Evolutionary conservation across 352 stramenopile genomes (phyloP).

Genomic region (Pythium diclinum): DNA sequence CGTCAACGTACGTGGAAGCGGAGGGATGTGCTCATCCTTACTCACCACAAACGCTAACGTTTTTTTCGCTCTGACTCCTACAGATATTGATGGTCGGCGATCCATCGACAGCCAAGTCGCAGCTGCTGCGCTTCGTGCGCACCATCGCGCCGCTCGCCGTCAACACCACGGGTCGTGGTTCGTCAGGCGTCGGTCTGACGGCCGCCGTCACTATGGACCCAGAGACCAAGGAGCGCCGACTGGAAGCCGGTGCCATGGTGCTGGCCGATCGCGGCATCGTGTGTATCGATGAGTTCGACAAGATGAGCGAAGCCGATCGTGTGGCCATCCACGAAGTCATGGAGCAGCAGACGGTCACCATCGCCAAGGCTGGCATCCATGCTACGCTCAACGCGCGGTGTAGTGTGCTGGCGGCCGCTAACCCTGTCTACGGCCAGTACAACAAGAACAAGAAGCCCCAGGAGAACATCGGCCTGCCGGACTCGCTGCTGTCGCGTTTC

Average conservation of each 20-base stretch:
- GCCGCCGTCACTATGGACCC: slow-evolving; percentile 97
- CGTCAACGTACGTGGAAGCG: slow-evolving; percentile 90
- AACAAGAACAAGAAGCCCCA: slow-evolving; percentile 97
- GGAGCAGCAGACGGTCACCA: slow-evolving; percentile 99
- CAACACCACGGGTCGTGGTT: slow-evolving; percentile 82
- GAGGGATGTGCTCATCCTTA: too few relatives aligned
- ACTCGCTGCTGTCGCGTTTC: slow-evolving; percentile 99
- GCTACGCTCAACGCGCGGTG: slow-evolving; percentile 98
- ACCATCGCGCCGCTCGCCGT: slow-evolving; percentile 94
- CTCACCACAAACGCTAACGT: too few relatives aligned
- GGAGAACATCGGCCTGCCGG: slow-evolving; percentile 98
- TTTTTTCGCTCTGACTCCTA: not conserved
- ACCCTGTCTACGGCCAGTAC: slow-evolving; percentile 99
- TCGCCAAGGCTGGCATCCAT: slow-evolving; percentile 99
- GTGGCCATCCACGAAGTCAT: slow-evolving; percentile 99
- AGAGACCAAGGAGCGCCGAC: slow-evolving; percentile 90
- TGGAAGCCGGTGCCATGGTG: slow-evolving; percentile 99
- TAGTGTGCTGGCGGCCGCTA: slow-evolving; percentile 97
- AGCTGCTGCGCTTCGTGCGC: slow-evolving; percentile 97
- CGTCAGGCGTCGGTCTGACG: slow-evolving; percentile 94
- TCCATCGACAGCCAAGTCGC: slow-evolving; percentile 98
- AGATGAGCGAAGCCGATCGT: slow-evolving; percentile 97
- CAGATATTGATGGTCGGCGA: slow-evolving; percentile 96
- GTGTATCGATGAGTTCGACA: slow-evolving; percentile 99
- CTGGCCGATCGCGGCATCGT: slow-evolving; percentile 98